These are phyloP conservation scores for Gossypium anomalum DNA, from an alignment of 345 rosid genomes.

Conservation along the genomic window DNA sequence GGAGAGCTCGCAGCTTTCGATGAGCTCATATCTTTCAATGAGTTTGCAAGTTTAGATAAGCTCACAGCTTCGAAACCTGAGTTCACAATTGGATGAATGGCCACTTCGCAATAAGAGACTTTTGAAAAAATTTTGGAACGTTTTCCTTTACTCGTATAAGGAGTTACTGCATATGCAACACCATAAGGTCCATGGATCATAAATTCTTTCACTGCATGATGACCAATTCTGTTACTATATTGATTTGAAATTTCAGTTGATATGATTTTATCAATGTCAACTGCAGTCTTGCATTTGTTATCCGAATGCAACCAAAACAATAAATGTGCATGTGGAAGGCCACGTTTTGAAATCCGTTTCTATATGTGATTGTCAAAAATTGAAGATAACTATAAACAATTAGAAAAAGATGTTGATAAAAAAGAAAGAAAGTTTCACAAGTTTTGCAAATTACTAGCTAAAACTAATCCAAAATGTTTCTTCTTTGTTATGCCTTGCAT, in stretches of 20 bases:
- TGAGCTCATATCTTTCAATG: too few species aligned
- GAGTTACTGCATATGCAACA: neutral
- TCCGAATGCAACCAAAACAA: neutral
- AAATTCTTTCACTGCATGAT: neutral
- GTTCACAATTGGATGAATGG: too few species aligned
- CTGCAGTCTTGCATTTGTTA: neutral
- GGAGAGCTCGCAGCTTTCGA: too few species aligned
- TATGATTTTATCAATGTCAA: neutral
- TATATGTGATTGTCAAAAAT: neutral
- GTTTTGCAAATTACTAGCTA: too few species aligned
- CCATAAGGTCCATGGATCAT: neutral
- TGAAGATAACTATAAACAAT: neutral
- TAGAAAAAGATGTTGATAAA: too few species aligned
- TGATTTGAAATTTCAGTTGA: neutral
- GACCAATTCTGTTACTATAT: neutral
- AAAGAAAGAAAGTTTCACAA: too few species aligned
- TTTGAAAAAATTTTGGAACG: neutral
- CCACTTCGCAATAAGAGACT: too few species aligned
- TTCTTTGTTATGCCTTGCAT: neutral
- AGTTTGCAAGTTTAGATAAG: too few species aligned
- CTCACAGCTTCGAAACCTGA: too few species aligned
- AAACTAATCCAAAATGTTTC: neutral
- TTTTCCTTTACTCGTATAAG: neutral
- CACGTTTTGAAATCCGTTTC: too few species aligned
- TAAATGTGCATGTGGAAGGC: neutral